These are phyloP conservation scores for Colletotrichum scovillei DNA, from an alignment of 2,329 filamentous ascomycete genomes.

Conservation along the genomic window DNA sequence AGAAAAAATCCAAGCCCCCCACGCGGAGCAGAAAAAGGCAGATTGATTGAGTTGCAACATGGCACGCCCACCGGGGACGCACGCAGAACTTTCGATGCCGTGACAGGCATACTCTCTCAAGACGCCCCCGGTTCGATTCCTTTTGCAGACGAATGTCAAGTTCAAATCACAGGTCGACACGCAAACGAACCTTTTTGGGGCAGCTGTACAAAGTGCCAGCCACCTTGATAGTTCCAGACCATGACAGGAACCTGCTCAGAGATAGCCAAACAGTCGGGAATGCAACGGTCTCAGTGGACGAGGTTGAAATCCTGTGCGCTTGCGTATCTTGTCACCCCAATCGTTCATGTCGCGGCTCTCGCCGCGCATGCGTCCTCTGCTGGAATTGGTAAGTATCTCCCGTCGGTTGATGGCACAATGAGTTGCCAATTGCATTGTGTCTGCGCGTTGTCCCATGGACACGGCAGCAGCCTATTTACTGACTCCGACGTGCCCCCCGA, in stretches of 20 bases:
- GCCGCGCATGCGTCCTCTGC: background rate
- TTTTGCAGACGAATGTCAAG: background rate
- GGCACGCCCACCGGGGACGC: background rate
- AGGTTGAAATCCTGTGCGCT: slow-evolving; percentile 4
- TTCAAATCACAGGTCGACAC: slow-evolving; percentile 12
- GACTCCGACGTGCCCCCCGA: background rate
- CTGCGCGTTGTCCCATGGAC: background rate
- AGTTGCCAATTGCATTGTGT: background rate
- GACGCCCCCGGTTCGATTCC: background rate
- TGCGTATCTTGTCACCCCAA: background rate
- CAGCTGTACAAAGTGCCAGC: background rate
- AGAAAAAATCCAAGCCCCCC: slow-evolving; percentile 2
- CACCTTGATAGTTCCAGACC: background rate
- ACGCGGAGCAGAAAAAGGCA: slow-evolving; percentile 6
- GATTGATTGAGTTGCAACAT: slow-evolving; percentile 7
- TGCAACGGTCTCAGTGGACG: slow-evolving; percentile 10
- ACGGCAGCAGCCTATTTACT: background rate
- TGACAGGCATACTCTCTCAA: background rate
- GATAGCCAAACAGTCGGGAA: slow-evolving; percentile 9
- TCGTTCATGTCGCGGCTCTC: background rate
- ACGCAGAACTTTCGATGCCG: background rate
- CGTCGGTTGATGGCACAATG: slow-evolving; percentile 5
- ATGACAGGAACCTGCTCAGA: background rate
- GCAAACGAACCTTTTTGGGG: slow-evolving; percentile 3
- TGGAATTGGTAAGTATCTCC: slow-evolving; percentile 20